Evolutionary conservation across 768 basidiomycete species (phyloP).

Genomic region (Agaricus blazei): DNA sequence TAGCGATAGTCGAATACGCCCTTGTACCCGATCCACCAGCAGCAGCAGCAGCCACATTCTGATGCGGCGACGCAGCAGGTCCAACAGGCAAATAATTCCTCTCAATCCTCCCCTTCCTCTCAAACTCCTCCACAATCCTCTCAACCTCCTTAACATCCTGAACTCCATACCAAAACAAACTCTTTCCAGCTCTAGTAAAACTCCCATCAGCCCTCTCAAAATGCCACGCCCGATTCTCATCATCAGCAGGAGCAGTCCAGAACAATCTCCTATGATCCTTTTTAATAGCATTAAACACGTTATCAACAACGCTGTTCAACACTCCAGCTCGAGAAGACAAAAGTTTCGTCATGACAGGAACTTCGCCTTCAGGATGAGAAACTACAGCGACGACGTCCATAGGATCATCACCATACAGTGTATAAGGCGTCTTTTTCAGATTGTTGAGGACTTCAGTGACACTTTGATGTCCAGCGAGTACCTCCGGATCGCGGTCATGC

Average conservation of each 20-base stretch:
- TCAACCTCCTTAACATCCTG: slow-evolving; percentile 91
- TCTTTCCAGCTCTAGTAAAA: slow-evolving; percentile 91
- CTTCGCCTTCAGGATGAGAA: slow-evolving; percentile 83
- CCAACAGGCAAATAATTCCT: slow-evolving; percentile 88
- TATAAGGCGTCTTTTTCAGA: slow-evolving; percentile 79
- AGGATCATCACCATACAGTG: slow-evolving; percentile 98
- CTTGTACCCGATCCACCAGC: slow-evolving; percentile 36
- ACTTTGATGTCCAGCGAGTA: slow-evolving; percentile 75
- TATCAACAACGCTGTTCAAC: slow-evolving; percentile 93
- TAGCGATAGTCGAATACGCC: slow-evolving; percentile 55
- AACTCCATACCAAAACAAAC: slow-evolving; percentile 97
- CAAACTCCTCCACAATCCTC: slow-evolving; percentile 68
- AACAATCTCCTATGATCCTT: slow-evolving; percentile 92
- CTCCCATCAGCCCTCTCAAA: slow-evolving; percentile 97
- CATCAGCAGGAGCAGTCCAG: slow-evolving; percentile 96
- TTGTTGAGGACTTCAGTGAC: slow-evolving; percentile 84
- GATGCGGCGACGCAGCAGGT: slow-evolving; percentile 59
- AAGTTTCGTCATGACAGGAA: slow-evolving; percentile 90
- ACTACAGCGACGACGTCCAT: slow-evolving; percentile 94
- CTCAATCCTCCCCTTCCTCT: slow-evolving; percentile 78
- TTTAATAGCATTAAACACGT: slow-evolving; percentile 94
- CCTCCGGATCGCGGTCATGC: slow-evolving; percentile 92
- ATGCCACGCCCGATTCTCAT: slow-evolving; percentile 97
- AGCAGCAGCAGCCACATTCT: slow-evolving; percentile 19
- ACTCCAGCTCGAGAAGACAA: slow-evolving; percentile 83